Conservation (phyloP, 257 asterid species). For the Vinca minor region DNA sequence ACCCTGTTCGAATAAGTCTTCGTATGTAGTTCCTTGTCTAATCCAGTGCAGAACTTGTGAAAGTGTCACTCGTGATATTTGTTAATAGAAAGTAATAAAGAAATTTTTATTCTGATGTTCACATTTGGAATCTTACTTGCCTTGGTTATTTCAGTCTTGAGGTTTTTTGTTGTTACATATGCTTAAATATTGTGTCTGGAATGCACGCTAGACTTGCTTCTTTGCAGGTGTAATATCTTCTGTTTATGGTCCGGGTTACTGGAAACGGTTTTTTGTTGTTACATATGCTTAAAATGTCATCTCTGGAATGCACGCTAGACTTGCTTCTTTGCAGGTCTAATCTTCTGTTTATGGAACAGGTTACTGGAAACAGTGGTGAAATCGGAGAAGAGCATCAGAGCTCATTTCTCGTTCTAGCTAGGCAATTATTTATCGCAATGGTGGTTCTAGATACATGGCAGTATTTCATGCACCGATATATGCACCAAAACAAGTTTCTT, state of each 20-base stretch:
- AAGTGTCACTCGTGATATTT: not conserved
- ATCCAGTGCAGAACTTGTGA: no score
- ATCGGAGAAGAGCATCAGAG: constrained; percentile 28
- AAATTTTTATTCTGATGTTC: no score
- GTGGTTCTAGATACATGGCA: constrained; percentile 84
- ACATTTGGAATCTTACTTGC: not conserved
- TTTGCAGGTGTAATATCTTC: constrained; percentile 10
- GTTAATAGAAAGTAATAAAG: no score
- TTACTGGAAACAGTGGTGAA: no score
- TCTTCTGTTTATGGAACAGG: no score
- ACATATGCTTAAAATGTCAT: no score
- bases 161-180: not conserved
- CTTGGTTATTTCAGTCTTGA: not conserved
- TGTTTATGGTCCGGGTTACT: constrained; percentile 44
- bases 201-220: no score
- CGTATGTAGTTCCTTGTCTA: no score
- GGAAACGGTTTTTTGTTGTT: no score
- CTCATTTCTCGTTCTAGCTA: constrained; percentile 44
- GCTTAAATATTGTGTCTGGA: not conserved
- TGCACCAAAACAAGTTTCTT: constrained; percentile 89
- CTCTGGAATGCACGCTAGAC: no score
- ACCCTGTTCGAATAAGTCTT: no score
- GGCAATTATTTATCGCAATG: constrained; percentile 63
- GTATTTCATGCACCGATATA: constrained; percentile 84
- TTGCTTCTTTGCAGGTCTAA: no score